Conservation (phyloP, 2,329 filamentous ascomycete genomes). For the Fusarium nanum region DNA sequence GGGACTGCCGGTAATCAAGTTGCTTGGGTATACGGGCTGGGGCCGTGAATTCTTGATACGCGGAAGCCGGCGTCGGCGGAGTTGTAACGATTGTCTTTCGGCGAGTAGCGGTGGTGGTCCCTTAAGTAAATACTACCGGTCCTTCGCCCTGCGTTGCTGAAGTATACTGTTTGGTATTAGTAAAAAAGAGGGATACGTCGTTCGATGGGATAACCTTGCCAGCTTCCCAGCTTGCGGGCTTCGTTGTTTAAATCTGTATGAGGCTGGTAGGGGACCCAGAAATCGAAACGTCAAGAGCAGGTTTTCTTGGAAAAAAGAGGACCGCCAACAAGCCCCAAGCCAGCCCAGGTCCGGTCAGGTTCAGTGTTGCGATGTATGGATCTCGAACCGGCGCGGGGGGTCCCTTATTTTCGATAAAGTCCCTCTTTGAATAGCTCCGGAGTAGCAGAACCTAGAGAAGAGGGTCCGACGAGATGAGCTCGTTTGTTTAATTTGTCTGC, state of each 20-base stretch:
- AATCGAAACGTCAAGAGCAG: slow-evolving; percentile 38
- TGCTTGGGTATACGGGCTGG: slow-evolving; percentile 10
- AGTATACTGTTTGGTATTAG: slow-evolving; percentile 11
- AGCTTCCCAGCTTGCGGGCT: slow-evolving; percentile 28
- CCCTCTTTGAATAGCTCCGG: slow-evolving; percentile 8
- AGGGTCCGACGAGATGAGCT: slow-evolving; percentile 11
- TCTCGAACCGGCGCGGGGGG: slow-evolving; percentile 35
- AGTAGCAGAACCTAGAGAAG: slow-evolving; percentile 13
- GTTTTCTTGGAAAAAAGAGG: slow-evolving; percentile 44
- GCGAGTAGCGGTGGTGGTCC: slow-evolving; percentile 23
- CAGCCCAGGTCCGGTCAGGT: slow-evolving; percentile 17
- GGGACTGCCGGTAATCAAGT: slow-evolving; percentile 28
- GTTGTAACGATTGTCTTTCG: slow-evolving; percentile 29
- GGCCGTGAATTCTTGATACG: slow-evolving; percentile 21
- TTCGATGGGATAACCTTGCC: slow-evolving; percentile 9
- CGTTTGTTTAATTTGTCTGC: slow-evolving; percentile 21
- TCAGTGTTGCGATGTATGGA: slow-evolving; percentile 19
- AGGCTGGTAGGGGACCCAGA: slow-evolving; percentile 39
- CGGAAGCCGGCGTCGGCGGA: slow-evolving; percentile 33
- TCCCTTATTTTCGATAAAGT: slow-evolving; percentile 19
- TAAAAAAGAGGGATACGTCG: slow-evolving; percentile 15
- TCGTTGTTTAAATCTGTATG: slow-evolving; percentile 36
- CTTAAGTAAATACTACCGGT: slow-evolving; percentile 2
- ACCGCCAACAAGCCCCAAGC: slow-evolving; percentile 38
- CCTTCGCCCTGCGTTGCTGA: slow-evolving; percentile 9